Conservation (phyloP, 2,329 filamentous ascomycete species). For the Nectriaceae sp. region DNA sequence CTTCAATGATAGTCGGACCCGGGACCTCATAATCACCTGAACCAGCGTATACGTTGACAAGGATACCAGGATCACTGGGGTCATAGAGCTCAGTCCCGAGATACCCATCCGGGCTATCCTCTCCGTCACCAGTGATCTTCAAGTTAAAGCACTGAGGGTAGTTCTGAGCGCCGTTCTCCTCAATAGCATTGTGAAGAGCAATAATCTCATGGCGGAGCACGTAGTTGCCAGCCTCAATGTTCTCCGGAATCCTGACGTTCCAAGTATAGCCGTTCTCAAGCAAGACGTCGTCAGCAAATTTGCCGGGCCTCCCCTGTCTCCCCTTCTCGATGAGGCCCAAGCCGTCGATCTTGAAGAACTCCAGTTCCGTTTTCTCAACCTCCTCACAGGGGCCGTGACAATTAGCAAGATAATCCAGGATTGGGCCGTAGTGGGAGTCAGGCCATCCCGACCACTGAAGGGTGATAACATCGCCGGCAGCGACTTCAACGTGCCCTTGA, state of each 20-base stretch:
- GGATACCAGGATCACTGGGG: constrained; percentile 35
- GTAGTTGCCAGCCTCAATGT: constrained; percentile 52
- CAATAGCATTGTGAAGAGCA: constrained; percentile 49
- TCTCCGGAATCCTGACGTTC: constrained; percentile 50
- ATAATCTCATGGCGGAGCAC: constrained; percentile 59
- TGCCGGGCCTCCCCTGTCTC: constrained; percentile 33
- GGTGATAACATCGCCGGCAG: constrained; percentile 47
- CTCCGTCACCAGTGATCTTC: constrained; percentile 44
- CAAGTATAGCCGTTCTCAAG: constrained; percentile 53
- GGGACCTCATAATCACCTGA: constrained; percentile 33
- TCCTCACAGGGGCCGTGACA: constrained; percentile 43
- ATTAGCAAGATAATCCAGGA: constrained; percentile 49
- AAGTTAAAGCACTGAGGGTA: constrained; percentile 57
- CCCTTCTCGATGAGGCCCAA: constrained; percentile 40
- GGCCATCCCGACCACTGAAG: constrained; percentile 54
- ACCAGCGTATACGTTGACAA: constrained; percentile 36
- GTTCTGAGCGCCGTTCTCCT: constrained; percentile 47
- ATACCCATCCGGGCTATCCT: constrained; percentile 33
- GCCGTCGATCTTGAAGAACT: constrained; percentile 50
- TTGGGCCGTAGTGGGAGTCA: constrained; percentile 48
- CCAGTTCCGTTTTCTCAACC: constrained; percentile 42
- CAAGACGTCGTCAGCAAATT: constrained; percentile 46
- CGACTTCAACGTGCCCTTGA: constrained; percentile 40
- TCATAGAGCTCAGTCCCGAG: constrained; percentile 40
- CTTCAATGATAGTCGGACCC: constrained; percentile 31